Evolutionary conservation across 192 early-diverging fungal genomes (phyloP), one percentile per base, ranked within the genome.

Genomic region (Chytriomyces sp.): DNA sequence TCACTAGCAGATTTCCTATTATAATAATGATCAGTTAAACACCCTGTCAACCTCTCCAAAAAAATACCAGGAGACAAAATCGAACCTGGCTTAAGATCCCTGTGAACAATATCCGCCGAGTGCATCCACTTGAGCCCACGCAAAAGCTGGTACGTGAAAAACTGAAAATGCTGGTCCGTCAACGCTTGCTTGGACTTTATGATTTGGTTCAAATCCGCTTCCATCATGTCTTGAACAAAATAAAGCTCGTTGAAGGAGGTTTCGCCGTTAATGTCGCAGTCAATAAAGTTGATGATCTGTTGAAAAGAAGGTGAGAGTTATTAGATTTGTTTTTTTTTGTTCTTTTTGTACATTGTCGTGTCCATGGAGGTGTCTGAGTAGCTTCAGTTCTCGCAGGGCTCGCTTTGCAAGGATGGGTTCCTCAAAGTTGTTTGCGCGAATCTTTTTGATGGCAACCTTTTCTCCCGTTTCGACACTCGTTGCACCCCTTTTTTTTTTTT

Each of bases 361-460:
- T 46, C 95, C 95, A 78, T 92, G 94, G 64, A 98, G 93, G 77
- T 98, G 95, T 61, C 91, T 86, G 77, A 98, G 88, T 10, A 98
- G 84, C 81, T 98, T 98, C 76, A 98, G 89, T 84, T 98, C 96
- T 45, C 96, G 89, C 61, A 98, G 79, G 47, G 92, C 93, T 63
- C 96, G 87, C 83, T 96, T 96, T 11, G 94, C 93, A 43, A 95
- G 86, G 62, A 97, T 93, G 48, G 91, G 89, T 82, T 93, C 91
- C 69, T 94, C 93, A 79, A 94, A 94, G 61, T 94, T 90, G 64
- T 90, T 90, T 35, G 91, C 89, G 9, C 83, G 79, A 13, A 95
- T 91, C 79, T 94, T 93, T 81, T 98, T 98, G 84, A 98, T 97
- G 66, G 96, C 96, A 11, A 98, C 94, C 75, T 94, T 92, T 77